These are phyloP conservation scores for Fusarium coicis DNA, from an alignment of 2,329 filamentous ascomycete genomes.

Conservation along the genomic window DNA sequence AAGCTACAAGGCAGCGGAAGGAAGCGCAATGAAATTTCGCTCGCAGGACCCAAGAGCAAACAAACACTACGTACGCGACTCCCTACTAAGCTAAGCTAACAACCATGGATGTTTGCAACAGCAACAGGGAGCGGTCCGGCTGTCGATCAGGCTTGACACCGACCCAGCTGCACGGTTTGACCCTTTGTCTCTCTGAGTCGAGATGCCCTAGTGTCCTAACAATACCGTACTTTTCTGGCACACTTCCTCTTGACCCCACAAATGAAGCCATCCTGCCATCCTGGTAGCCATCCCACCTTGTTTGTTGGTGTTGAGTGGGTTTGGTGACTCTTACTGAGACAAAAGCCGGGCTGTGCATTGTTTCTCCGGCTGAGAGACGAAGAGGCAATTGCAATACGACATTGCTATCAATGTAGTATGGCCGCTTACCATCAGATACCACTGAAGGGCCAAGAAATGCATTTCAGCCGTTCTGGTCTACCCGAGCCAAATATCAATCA, in stretches of 20 bases:
- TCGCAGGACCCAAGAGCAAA: slow-evolving; percentile 6
- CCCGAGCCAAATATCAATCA: slow-evolving; percentile 23
- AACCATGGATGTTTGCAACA: slow-evolving; percentile 30
- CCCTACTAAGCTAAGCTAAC: background rate
- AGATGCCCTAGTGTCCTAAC: background rate
- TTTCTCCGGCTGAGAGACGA: slow-evolving; percentile 8
- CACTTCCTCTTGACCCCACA: slow-evolving; percentile 16
- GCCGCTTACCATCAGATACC: slow-evolving; percentile 34
- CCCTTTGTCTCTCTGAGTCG: background rate
- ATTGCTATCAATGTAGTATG: slow-evolving; percentile 4
- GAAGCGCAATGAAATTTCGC: slow-evolving; percentile 1
- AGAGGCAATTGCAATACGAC: slow-evolving; percentile 13
- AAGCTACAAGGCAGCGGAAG: background rate
- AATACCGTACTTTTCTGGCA: slow-evolving; percentile 5
- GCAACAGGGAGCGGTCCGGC: slow-evolving; percentile 42
- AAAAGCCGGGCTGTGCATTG: slow-evolving; percentile 23
- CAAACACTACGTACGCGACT: background rate
- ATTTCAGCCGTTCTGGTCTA: slow-evolving; percentile 13
- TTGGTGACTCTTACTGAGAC: slow-evolving; percentile 25
- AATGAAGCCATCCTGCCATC: slow-evolving; percentile 23
- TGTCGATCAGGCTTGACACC: slow-evolving; percentile 36
- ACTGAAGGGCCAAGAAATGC: slow-evolving; percentile 4
- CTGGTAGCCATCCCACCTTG: slow-evolving; percentile 26
- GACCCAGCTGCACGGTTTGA: slow-evolving; percentile 22
- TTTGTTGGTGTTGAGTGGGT: slow-evolving; percentile 6